A percentile compares a stretch with the other conserved stretches of the same genome.
Conservation (phyloP, 768 basidiomycete species). For the Suillus occidentalis region DNA sequence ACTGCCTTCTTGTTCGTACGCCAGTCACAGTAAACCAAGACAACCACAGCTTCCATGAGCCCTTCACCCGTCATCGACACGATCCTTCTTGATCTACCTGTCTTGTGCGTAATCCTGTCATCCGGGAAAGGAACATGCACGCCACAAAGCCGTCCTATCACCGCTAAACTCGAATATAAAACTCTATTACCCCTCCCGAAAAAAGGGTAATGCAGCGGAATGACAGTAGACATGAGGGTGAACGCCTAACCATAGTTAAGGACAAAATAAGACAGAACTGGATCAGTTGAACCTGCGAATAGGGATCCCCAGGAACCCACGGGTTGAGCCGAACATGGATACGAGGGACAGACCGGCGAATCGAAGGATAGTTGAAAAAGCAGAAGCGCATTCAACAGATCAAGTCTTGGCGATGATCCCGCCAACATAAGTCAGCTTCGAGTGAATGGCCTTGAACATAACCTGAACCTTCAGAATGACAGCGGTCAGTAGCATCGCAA, state of each 20-base stretch:
- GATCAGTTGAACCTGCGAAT: conserved; percentile 7
- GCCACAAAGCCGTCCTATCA: conserved; percentile 27
- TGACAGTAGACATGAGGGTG: conserved; percentile 15
- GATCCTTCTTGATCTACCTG: conserved; percentile 1
- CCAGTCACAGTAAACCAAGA: conserved; percentile 23
- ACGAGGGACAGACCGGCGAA: conserved; percentile 19
- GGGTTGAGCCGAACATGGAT: not conserved
- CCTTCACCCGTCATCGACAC: conserved; percentile 16
- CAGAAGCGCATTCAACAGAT: conserved; percentile 16
- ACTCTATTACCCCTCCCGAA: conserved; percentile 53
- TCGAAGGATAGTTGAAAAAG: conserved; percentile 24
- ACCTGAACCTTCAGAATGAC: conserved; percentile 8
- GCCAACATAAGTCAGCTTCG: conserved; percentile 1
- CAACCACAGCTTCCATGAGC: conserved; percentile 18
- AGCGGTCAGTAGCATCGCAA: not conserved
- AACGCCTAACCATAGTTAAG: conserved; percentile 13
- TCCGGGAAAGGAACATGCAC: conserved; percentile 10
- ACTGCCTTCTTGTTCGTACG: conserved; percentile 36
- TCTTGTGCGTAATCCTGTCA: conserved; percentile 26
- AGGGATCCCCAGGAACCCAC: conserved; percentile 4
- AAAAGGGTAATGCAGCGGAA: conserved; percentile 41
- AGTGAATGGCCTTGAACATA: conserved; percentile 2
- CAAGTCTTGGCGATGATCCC: conserved; percentile 35
- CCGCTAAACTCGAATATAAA: conserved; percentile 52
- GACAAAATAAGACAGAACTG: conserved; percentile 17